These are phyloP conservation scores for Grosmannia huntii DNA, from an alignment of 2,329 filamentous ascomycete species.

Conservation along the genomic window DNA sequence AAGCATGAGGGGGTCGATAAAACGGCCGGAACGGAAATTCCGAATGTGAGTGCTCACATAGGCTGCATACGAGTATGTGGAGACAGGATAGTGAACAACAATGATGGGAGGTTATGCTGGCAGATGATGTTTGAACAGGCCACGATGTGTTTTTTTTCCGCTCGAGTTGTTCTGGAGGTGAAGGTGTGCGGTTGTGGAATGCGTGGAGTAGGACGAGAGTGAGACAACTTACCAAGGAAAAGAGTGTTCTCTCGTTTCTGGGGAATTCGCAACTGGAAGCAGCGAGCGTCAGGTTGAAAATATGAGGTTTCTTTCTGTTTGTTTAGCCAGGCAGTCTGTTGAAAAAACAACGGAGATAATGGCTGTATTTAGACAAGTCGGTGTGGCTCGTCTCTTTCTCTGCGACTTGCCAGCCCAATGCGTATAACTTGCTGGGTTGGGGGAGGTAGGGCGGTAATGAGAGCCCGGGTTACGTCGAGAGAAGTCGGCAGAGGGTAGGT, in stretches of 20 bases:
- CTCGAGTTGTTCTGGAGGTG: not conserved
- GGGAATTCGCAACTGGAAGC: slow-evolving; percentile 9
- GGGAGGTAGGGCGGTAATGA: not conserved
- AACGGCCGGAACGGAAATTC: not conserved
- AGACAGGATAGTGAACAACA: not conserved
- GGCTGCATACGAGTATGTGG: not conserved
- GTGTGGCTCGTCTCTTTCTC: not conserved
- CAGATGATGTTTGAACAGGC: not conserved
- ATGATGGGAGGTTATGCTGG: not conserved
- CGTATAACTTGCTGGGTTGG: not conserved
- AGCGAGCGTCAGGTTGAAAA: slow-evolving; percentile 8
- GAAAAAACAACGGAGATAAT: not conserved
- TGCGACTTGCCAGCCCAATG: not conserved
- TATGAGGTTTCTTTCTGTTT: not conserved
- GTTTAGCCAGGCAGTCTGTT: not conserved
- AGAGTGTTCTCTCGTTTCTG: not conserved
- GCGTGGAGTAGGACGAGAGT: no score
- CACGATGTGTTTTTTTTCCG: not conserved
- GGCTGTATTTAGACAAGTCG: not conserved
- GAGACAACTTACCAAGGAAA: not conserved
- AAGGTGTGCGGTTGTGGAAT: not conserved
- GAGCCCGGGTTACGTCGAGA: not conserved
- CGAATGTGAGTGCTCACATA: not conserved
- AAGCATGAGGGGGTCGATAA: not conserved
- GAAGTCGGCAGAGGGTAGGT: not conserved